Evolutionary conservation across 805 yeast species (phyloP).

Genomic region (Jamesozyma lodderae): DNA sequence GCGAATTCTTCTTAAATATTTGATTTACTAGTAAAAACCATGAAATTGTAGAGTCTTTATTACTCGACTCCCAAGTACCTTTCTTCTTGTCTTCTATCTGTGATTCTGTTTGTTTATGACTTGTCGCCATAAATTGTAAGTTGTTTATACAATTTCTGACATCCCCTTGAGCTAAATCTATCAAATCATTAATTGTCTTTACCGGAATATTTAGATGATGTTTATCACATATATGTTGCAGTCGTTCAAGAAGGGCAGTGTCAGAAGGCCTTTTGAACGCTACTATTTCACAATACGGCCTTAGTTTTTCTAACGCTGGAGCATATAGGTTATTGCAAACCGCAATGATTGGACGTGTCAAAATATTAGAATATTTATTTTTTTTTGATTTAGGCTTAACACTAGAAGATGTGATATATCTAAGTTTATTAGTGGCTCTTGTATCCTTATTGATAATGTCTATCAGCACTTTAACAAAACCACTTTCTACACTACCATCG

Average conservation of each 20-base stretch:
- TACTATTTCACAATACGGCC: conserved; percentile 65
- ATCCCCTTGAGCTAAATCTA: conserved; percentile 70
- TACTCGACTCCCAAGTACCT: conserved; percentile 19
- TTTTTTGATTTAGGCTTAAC: conserved; percentile 15
- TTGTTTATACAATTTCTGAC: conserved; percentile 77
- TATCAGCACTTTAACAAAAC: conserved; percentile 47
- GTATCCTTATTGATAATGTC: conserved; percentile 54
- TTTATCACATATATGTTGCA: conserved; percentile 41
- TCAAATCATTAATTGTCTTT: conserved; percentile 51
- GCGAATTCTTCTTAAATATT: conserved; percentile 48
- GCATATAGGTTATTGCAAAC: conserved; percentile 84
- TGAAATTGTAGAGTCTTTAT: conserved; percentile 52
- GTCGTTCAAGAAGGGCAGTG: conserved; percentile 37
- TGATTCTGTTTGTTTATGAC: conserved; percentile 7
- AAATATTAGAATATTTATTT: conserved; percentile 33
- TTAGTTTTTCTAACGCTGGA: conserved; percentile 61
- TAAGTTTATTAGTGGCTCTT: conserved; percentile 36
- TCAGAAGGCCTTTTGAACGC: conserved; percentile 52
- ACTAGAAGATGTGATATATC: conserved; percentile 8
- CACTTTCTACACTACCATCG: conserved; percentile 67
- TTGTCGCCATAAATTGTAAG: conserved; percentile 51
- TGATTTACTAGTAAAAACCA: conserved; percentile 61
- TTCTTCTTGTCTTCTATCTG: conserved; percentile 4
- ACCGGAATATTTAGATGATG: conserved; percentile 46
- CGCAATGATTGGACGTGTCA: conserved; percentile 81